Base-by-base conservation (phyloP, 2,329 filamentous ascomycete genomes). In the Colletotrichum navitas region DNA sequence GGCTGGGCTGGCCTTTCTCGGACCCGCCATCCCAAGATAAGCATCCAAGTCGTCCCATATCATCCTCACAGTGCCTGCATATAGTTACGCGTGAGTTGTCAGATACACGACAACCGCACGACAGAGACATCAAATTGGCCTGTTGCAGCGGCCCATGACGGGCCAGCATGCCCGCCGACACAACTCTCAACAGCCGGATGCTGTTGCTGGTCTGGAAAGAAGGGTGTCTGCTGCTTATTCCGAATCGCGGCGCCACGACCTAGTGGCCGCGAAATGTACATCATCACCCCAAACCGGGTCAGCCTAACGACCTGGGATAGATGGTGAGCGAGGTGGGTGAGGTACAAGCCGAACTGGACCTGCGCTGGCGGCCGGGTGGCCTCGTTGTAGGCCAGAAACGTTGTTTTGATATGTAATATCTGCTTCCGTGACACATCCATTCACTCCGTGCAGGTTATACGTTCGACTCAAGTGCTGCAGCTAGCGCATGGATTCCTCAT, bases 91-190 rank as follows among this genome's bases (percentile, higher is more conserved):
- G 21, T 49, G 62, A 18, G 32, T 14, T 55, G 59, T 45, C 47
- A 52, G 51, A 60, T 54, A 41, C 58, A 54, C 36, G 47, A 71
- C 58, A 68, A 54, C 36, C 58, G 54, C 64, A 63, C 47, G 55
- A 41, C 61, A 72, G 34, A 70, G 60, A 61, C 54, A 66, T 58
- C 70, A 56, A 39, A 66, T 66, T 66, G 70, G 70, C 70, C 60
- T 70, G 61, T 70, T 62, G 61, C 61, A 72, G 60, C 54, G 47
- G 21, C 45, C 26, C 54, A 56, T 34, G 24, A 14, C 55, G 29
- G 29, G 49, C 51, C 18, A 66, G 60, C 51, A 69, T 69, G 66
- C 60, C 52, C 52, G 60, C 52, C 47, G 49, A 47, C 26, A 11
- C 39, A 32, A 49, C 55, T 24, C 29, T 49, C 47, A 56, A 12